phyloP scores from a whole-genome alignment of 202 grass and related monocot species.

The Bolboschoenoplectus hybrid region DNA sequence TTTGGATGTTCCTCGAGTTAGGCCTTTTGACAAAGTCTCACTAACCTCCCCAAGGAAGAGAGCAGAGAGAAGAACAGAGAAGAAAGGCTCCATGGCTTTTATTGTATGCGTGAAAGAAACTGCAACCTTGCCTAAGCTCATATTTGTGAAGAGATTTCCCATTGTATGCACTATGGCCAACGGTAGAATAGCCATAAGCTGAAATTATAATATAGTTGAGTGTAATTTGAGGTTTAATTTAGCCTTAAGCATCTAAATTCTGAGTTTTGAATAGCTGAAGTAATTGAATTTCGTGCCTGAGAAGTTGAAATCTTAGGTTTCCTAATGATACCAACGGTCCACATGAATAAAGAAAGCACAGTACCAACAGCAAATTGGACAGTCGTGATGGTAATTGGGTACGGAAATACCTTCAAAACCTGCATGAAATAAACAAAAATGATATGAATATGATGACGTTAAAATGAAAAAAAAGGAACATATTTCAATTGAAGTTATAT shows the following conservation, averaged over 20 bases:
- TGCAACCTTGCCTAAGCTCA: constrained; percentile 92
- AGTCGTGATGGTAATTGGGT: constrained; percentile 82
- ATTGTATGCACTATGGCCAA: constrained; percentile 86
- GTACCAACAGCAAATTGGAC: constrained; percentile 82
- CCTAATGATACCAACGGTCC: constrained; percentile 73
- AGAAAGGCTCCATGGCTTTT: constrained; percentile 97
- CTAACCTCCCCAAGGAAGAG: constrained; percentile 85
- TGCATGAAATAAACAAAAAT: constrained; percentile 38
- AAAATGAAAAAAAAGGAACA: not conserved
- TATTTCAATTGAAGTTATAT: constrained; percentile 1
- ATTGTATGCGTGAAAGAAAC: constrained; percentile 98
- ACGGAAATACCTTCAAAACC: constrained; percentile 88
- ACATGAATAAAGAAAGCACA: constrained; percentile 65
- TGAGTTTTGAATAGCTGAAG: constrained; percentile 27
- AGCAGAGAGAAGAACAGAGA: constrained; percentile 88
- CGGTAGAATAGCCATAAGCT: constrained; percentile 86
- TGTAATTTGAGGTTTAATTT: not conserved
- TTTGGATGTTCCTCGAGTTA: not conserved
- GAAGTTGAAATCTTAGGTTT: constrained; percentile 86
- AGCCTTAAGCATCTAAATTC: not conserved
- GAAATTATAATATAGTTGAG: constrained; percentile 41
- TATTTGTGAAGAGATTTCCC: constrained; percentile 97
- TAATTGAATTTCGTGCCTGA: constrained; percentile 58
- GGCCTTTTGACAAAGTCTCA: constrained; percentile 12
- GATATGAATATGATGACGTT: not conserved